phyloP scores from a whole-genome alignment of 805 yeast genomes.

The Sugiyamaella valdiviana region DNA sequence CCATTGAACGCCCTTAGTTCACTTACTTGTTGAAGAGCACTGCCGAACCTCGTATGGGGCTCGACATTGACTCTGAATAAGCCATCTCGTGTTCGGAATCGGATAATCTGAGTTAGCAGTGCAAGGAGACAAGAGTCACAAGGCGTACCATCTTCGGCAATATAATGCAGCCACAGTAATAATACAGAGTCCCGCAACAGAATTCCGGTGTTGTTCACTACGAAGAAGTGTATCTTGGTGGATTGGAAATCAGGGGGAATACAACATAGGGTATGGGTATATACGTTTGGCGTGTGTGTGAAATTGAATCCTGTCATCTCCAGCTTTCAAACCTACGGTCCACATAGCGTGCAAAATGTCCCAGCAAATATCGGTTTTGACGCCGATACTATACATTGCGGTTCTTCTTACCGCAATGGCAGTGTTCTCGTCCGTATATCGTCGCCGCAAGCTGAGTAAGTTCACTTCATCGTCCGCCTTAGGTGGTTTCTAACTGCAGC shows the following conservation, averaged over 20 bases:
- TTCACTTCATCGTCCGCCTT: not conserved
- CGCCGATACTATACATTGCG: constrained; percentile 72
- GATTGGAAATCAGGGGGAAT: not conserved
- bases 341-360: constrained; percentile 21
- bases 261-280: not conserved
- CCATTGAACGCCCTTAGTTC: not conserved
- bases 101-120: constrained; percentile 43
- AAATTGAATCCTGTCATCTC: not conserved
- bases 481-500: constrained; percentile 14
- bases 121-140: not conserved
- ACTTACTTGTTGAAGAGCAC: constrained; percentile 6
- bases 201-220: not conserved
- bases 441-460: constrained; percentile 44
- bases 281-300: not conserved
- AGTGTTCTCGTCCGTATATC: constrained; percentile 62
- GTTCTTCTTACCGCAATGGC: constrained; percentile 60
- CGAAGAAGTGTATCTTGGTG: not conserved
- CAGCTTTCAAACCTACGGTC: not conserved
- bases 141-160: not conserved
- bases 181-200: not conserved
- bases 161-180: not conserved
- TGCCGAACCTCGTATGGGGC: constrained; percentile 11
- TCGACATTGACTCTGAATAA: constrained; percentile 61
- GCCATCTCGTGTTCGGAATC: constrained; percentile 84
- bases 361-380: constrained; percentile 48